phyloP scores from a whole-genome alignment of 1,139 yeast genomes.

The Blastobotrys capitulatus region DNA sequence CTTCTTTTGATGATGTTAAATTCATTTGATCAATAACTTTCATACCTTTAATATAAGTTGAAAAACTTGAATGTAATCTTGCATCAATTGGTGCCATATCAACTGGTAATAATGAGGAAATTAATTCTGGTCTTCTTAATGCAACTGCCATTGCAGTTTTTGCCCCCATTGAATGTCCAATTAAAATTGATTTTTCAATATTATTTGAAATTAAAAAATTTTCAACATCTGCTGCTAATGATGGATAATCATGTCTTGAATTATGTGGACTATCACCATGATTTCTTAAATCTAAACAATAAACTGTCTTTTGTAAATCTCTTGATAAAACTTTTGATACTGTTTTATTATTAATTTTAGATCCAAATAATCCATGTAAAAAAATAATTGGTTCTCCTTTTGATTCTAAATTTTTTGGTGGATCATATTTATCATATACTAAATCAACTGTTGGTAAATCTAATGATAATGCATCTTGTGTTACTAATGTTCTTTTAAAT shows the following conservation, averaged over 20 bases:
- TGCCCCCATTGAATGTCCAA: slow-evolving; percentile 98
- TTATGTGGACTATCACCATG: slow-evolving; percentile 88
- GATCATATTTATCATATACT: slow-evolving; percentile 40
- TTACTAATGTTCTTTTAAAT: not conserved
- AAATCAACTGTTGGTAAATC: slow-evolving; percentile 41
- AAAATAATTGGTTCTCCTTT: slow-evolving; percentile 54
- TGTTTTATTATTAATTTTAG: slow-evolving; percentile 68
- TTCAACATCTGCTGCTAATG: slow-evolving; percentile 83
- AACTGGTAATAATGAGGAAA: slow-evolving; percentile 64
- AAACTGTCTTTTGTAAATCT: slow-evolving; percentile 41
- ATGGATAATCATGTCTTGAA: slow-evolving; percentile 64
- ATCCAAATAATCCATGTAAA: slow-evolving; percentile 88
- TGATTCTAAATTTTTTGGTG: slow-evolving; percentile 16
- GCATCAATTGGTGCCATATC: slow-evolving; percentile 85
- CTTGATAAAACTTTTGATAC: slow-evolving; percentile 49
- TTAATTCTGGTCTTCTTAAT: slow-evolving; percentile 59
- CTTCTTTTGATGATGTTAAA: slow-evolving; percentile 55
- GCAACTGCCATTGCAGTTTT: slow-evolving; percentile 88
- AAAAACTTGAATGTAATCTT: slow-evolving; percentile 53
- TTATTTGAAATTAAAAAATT: slow-evolving; percentile 49
- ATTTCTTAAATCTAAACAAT: slow-evolving; percentile 77
- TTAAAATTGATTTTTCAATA: slow-evolving; percentile 52
- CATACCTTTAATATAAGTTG: slow-evolving; percentile 61
- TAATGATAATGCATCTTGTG: slow-evolving; percentile 3
- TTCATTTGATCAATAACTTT: slow-evolving; percentile 41